Conservation (phyloP, 345 rosid genomes). For the Citrus glauca region DNA sequence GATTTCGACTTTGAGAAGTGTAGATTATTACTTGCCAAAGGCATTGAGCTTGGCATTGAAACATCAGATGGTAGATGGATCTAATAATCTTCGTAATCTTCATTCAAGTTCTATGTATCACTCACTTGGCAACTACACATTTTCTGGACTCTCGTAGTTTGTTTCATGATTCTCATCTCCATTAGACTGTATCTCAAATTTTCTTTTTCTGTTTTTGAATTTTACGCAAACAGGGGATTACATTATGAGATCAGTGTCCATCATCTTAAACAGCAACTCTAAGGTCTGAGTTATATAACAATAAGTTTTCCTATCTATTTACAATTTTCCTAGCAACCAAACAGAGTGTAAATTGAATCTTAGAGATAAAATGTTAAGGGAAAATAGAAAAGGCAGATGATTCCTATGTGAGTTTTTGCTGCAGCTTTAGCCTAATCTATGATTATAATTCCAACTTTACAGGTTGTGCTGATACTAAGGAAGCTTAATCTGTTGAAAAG, state of each 20-base stretch:
- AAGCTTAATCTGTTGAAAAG: slow-evolving; percentile 67
- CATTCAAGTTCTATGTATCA: background rate
- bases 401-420: background rate
- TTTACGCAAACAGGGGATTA: slow-evolving; percentile 54
- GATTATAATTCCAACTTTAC: slow-evolving; percentile 12
- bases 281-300: slow-evolving; percentile 39
- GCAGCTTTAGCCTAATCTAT: background rate
- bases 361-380: background rate
- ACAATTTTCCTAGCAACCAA: background rate
- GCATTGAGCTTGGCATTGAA: slow-evolving; percentile 69
- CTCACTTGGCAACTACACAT: background rate
- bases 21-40: slow-evolving; percentile 57
- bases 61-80: slow-evolving; percentile 66
- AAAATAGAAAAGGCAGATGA: background rate
- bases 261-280: slow-evolving; percentile 48
- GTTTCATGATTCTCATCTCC: background rate
- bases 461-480: slow-evolving; percentile 66
- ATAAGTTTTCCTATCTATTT: background rate
- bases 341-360: background rate
- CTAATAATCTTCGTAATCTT: background rate
- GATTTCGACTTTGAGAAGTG: slow-evolving; percentile 60
- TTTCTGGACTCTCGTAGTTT: background rate
- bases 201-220: background rate
- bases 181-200: background rate
- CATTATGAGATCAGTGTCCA: slow-evolving; percentile 57